These are phyloP conservation scores for Scedosporium aurantiacum DNA, from an alignment of 2,329 filamentous ascomycete species.

Conservation along the genomic window DNA sequence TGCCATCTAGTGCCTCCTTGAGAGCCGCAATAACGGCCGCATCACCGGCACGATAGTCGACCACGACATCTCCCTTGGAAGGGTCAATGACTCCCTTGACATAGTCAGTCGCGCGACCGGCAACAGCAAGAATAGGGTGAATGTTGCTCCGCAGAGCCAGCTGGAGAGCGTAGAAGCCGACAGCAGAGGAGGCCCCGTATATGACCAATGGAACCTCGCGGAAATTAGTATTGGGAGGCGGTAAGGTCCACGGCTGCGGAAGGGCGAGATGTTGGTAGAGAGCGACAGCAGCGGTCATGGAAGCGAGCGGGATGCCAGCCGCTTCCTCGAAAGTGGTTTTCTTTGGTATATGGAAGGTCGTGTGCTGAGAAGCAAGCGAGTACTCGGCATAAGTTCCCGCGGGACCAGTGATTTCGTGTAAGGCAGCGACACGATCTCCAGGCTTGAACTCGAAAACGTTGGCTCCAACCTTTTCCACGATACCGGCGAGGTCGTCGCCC, in stretches of 20 bases:
- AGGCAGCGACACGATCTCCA: conserved; percentile 36
- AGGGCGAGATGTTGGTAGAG: conserved; percentile 35
- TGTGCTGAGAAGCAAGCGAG: conserved; percentile 41
- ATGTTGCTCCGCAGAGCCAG: conserved; percentile 37
- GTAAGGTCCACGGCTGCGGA: conserved; percentile 36
- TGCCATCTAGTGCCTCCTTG: background rate
- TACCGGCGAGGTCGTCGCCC: conserved; percentile 16
- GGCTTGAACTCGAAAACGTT: conserved; percentile 11
- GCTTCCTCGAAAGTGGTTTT: conserved; percentile 42
- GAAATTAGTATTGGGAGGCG: conserved; percentile 3
- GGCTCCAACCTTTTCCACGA: conserved; percentile 12
- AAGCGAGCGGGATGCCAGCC: conserved; percentile 44
- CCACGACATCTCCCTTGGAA: conserved; percentile 11
- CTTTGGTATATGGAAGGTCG: conserved; percentile 43
- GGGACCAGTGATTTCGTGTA: conserved; percentile 38
- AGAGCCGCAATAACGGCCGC: conserved; percentile 7
- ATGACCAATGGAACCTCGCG: conserved; percentile 21
- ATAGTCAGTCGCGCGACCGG: conserved; percentile 24
- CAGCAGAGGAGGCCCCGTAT: conserved; percentile 40
- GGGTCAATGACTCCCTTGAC: conserved; percentile 11
- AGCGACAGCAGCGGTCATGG: conserved; percentile 40
- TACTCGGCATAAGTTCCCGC: conserved; percentile 52
- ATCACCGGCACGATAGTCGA: conserved; percentile 13
- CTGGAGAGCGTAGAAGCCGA: conserved; percentile 47
- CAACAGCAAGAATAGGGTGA: conserved; percentile 47